Evolutionary conservation across 2,329 filamentous ascomycete species (phyloP).

Genomic region (Pseudodiploospora longispora): DNA sequence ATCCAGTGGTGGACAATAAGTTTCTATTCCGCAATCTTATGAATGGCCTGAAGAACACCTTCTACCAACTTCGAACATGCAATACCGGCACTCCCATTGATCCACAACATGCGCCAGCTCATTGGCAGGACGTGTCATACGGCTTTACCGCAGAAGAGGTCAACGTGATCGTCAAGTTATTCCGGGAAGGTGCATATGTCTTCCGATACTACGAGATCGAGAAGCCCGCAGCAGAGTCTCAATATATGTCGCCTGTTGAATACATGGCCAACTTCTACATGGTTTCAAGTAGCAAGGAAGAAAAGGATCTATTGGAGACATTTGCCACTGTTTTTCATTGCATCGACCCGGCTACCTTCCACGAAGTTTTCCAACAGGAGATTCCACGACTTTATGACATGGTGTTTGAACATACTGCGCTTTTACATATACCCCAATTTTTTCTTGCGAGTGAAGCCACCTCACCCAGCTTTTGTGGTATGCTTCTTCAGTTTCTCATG

Average conservation of each 20-base stretch:
- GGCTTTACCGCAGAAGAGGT: conserved; percentile 98
- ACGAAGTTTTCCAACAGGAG: conserved; percentile 96
- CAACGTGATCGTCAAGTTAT: conserved; percentile 90
- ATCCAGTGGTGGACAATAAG: conserved; percentile 94
- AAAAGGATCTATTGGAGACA: conserved; percentile 93
- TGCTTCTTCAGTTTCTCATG: conserved; percentile 97
- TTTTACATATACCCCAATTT: conserved; percentile 95
- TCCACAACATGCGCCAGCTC: conserved; percentile 66
- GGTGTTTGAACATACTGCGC: conserved; percentile 91
- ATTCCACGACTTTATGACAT: conserved; percentile 95
- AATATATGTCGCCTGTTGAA: conserved; percentile 75
- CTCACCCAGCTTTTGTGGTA: conserved; percentile 93
- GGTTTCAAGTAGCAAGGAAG: conserved; percentile 87
- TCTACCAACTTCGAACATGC: conserved; percentile 88
- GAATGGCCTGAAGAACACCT: conserved; percentile 91
- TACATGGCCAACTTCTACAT: conserved; percentile 94
- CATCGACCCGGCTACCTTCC: conserved; percentile 95
- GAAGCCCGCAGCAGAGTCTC: conserved; percentile 62
- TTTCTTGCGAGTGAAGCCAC: conserved; percentile 98
- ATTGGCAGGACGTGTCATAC: conserved; percentile 93
- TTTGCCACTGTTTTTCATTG: conserved; percentile 98
- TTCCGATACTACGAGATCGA: conserved; percentile 96
- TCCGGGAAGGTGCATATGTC: conserved; percentile 90
- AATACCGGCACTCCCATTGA: conserved; percentile 71
- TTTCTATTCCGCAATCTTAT: conserved; percentile 96